A percentile compares a stretch with the other conserved stretches of the same genome.
Conservation (phyloP, 169 alveolate genomes). For the Eimeria maxima region DNA sequence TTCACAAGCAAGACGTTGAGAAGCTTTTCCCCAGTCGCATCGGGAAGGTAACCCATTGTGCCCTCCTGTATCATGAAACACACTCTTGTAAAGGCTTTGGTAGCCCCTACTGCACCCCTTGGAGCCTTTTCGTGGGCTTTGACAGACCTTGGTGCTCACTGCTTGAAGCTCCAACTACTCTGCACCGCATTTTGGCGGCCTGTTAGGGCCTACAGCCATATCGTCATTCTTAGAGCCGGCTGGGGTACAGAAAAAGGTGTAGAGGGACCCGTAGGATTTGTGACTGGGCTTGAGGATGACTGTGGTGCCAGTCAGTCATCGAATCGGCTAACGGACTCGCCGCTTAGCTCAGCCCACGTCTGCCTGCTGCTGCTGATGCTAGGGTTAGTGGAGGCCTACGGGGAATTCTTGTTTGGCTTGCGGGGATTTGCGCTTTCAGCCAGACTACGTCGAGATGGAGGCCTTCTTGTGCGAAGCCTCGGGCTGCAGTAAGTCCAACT, state of each 20-base stretch:
- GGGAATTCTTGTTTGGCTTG: background rate
- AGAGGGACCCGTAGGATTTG: background rate
- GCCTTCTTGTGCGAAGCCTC: constrained; percentile 55
- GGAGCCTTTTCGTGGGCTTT: background rate
- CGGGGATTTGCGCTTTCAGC: constrained; percentile 9
- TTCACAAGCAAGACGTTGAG: constrained; percentile 10
- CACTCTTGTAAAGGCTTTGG: background rate
- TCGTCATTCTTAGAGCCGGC: background rate
- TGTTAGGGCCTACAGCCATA: background rate
- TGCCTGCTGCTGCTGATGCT: background rate
- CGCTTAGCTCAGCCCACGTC: background rate
- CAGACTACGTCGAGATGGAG: constrained; percentile 43
- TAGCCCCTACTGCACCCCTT: background rate
- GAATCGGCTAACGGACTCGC: background rate
- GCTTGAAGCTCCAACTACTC: background rate
- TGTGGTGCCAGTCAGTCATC: background rate
- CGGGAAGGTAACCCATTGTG: background rate
- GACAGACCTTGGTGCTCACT: background rate
- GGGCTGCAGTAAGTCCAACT: constrained; percentile 57
- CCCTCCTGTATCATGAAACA: background rate
- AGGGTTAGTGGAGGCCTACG: background rate
- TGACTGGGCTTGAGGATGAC: background rate
- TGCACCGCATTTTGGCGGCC: background rate
- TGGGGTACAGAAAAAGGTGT: background rate
- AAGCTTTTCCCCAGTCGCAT: constrained; percentile 43